Percentiles rank a stretch among this genome's conserved stretches.
phyloP scores from a whole-genome alignment of 2,329 filamentous ascomycete genomes.

The Sporothrix globosa region DNA sequence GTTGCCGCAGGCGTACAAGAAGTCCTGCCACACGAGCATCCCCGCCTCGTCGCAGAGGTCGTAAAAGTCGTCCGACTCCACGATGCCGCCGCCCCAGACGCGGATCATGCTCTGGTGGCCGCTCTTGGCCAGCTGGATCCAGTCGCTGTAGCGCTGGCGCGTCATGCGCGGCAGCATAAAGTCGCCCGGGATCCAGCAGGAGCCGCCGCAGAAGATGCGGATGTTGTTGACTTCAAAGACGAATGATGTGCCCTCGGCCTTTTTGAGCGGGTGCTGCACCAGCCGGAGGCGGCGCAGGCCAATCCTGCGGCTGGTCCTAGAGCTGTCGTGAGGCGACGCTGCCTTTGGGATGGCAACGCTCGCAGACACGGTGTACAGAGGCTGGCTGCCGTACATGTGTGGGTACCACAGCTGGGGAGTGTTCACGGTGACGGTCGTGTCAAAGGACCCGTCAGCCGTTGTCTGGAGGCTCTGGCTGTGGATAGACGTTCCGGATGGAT shows the following conservation, averaged over 20 bases:
- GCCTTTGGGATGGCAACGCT: neutral
- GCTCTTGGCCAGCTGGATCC: constrained; percentile 72
- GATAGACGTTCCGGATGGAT: neutral
- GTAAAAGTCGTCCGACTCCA: constrained; percentile 68
- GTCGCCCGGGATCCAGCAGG: constrained; percentile 81
- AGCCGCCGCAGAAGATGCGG: constrained; percentile 76
- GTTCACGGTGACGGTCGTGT: neutral
- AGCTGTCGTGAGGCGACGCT: neutral
- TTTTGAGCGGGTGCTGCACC: constrained; percentile 22
- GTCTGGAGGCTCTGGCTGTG: neutral
- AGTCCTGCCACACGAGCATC: constrained; percentile 77
- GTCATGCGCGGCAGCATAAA: constrained; percentile 73
- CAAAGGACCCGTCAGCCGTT: neutral
- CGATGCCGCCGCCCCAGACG: constrained; percentile 74
- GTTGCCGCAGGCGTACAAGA: constrained; percentile 69
- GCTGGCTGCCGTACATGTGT: constrained; percentile 28
- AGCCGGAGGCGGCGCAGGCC: constrained; percentile 29
- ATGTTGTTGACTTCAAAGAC: constrained; percentile 32
- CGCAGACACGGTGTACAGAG: constrained; percentile 22
- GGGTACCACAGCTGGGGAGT: constrained; percentile 31
- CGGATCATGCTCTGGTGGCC: constrained; percentile 80
- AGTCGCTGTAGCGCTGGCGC: constrained; percentile 67
- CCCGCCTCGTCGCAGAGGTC: constrained; percentile 69
- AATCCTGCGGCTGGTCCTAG: neutral
- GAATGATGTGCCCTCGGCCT: constrained; percentile 29